Evolutionary conservation across 208 protist genomes (phyloP).

Genomic region (Naegleria lovaniensis): DNA sequence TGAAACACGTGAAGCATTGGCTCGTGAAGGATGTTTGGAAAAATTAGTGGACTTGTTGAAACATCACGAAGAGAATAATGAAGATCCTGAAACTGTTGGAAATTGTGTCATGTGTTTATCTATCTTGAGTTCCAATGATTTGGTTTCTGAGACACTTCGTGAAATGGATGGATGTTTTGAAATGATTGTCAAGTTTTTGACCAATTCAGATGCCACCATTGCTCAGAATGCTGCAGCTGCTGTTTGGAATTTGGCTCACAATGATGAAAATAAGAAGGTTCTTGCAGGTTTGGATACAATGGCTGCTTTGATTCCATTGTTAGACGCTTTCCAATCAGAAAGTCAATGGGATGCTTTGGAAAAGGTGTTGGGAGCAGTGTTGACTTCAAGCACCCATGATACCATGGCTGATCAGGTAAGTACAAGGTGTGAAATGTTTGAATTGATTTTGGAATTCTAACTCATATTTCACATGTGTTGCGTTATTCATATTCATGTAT

Average conservation of each 20-base stretch:
- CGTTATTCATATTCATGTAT: too few species aligned
- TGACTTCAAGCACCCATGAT: not conserved
- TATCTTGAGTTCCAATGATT: not conserved
- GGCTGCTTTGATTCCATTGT: not conserved
- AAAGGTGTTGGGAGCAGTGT: not conserved
- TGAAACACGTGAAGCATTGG: not conserved
- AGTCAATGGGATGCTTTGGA: not conserved
- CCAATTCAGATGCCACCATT: not conserved
- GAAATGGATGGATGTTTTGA: not conserved
- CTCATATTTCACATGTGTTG: too few species aligned
- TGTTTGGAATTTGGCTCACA: constrained; percentile 21
- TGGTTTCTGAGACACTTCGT: not conserved
- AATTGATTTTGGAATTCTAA: not conserved
- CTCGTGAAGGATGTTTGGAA: not conserved
- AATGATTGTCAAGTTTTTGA: not conserved
- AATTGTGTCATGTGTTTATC: not conserved
- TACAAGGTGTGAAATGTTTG: not conserved
- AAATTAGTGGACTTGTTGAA: not conserved
- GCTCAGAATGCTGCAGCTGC: not conserved
- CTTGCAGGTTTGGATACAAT: not conserved
- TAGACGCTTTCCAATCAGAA: not conserved
- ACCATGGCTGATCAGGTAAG: not conserved
- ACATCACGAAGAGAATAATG: not conserved
- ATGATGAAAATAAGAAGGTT: not conserved
- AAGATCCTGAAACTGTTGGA: not conserved